phyloP scores from a whole-genome alignment of 352 stramenopile genomes.

The Hyaloperonospora arabidopsidis region DNA sequence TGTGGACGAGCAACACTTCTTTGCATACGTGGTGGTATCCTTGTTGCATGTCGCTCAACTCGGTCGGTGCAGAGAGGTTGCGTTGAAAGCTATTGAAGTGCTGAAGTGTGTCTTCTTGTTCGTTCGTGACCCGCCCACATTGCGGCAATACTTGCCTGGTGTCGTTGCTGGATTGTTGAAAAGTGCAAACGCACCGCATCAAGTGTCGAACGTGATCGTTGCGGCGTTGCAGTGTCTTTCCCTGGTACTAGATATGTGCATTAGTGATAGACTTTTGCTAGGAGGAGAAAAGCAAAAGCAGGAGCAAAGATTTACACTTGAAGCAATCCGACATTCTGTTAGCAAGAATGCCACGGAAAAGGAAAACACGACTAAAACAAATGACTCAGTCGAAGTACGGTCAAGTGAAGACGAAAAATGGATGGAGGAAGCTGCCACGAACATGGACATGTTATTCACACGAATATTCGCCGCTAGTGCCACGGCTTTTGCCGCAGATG shows the following conservation, averaged over 20 bases:
- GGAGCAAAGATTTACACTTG: constrained; percentile 21
- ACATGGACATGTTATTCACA: constrained; percentile 58
- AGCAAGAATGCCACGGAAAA: constrained; percentile 7
- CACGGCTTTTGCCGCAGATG: constrained; percentile 18
- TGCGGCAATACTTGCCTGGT: constrained; percentile 69
- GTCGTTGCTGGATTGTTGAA: constrained; percentile 59
- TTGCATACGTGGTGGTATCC: constrained; percentile 57
- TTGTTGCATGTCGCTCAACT: constrained; percentile 53
- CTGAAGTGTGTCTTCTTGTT: constrained; percentile 35
- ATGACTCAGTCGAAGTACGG: background rate
- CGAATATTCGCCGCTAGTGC: constrained; percentile 40
- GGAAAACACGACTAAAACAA: background rate
- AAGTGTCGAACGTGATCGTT: constrained; percentile 57
- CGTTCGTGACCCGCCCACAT: constrained; percentile 27
- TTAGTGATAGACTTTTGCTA: constrained; percentile 21
- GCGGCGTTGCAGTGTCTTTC: constrained; percentile 52
- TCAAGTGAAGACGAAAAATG: constrained; percentile 33
- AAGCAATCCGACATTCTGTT: constrained; percentile 26
- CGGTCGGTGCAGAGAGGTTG: constrained; percentile 38
- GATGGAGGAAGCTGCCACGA: constrained; percentile 43
- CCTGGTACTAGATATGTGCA: constrained; percentile 27
- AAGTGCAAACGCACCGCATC: constrained; percentile 50
- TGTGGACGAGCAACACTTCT: constrained; percentile 48
- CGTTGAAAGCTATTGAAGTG: constrained; percentile 33
- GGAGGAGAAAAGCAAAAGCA: constrained; percentile 10